These are phyloP conservation scores for Xerocomus potaroensis DNA, from an alignment of 768 basidiomycete genomes.

Conservation along the genomic window DNA sequence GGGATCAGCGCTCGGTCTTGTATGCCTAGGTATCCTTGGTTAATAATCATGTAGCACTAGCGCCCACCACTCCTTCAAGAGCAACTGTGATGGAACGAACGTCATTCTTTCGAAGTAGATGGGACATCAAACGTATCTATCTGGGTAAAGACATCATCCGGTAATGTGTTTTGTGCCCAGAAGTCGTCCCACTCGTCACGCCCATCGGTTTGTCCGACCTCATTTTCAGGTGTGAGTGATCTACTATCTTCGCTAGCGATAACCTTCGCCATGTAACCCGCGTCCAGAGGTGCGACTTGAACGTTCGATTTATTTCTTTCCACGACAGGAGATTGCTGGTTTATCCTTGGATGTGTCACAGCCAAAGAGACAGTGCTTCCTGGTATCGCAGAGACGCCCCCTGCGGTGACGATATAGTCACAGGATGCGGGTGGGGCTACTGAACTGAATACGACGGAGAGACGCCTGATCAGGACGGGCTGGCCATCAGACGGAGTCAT, in stretches of 20 bases:
- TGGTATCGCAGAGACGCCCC: conserved; percentile 46
- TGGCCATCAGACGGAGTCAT: conserved; percentile 34
- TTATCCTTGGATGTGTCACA: background rate
- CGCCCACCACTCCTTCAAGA: conserved; percentile 5
- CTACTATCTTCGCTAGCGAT: conserved; percentile 11
- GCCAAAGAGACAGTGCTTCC: conserved; percentile 17
- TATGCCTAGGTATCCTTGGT: background rate
- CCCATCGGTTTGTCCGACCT: conserved; percentile 15
- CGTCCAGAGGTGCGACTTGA: conserved; percentile 35
- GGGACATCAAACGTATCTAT: conserved; percentile 6
- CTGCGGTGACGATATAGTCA: conserved; percentile 69
- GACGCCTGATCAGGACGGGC: conserved; percentile 57
- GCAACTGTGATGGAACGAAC: background rate
- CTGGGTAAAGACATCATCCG: conserved; percentile 34
- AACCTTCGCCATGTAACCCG: conserved; percentile 30
- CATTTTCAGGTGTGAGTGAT: conserved; percentile 22
- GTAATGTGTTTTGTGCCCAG: conserved; percentile 40
- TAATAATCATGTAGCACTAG: conserved; percentile 5
- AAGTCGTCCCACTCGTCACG: conserved; percentile 48
- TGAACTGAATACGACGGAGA: conserved; percentile 77
- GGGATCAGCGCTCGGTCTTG: background rate
- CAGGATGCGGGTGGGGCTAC: conserved; percentile 52
- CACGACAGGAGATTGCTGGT: background rate
- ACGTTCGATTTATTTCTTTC: conserved; percentile 3
- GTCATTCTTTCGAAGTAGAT: conserved; percentile 14